phyloP scores from a whole-genome alignment of 23 red algal genomes.

The Gracilaria caudata region DNA sequence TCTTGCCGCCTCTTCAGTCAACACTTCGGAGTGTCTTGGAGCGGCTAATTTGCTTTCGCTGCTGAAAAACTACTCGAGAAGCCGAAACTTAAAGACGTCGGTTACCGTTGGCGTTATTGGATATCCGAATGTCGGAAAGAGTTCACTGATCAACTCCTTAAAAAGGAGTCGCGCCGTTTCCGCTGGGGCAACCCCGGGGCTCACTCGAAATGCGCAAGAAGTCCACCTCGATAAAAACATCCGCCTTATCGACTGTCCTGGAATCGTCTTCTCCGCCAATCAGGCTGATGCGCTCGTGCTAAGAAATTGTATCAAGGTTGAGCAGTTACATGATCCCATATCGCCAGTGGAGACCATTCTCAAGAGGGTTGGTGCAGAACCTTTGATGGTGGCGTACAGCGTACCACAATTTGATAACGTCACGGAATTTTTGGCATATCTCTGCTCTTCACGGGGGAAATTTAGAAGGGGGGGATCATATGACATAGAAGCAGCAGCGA shows the following conservation, averaged over 20 bases:
- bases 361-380: slow-evolving; percentile 72
- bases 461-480: slow-evolving; percentile 75
- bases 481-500: slow-evolving; percentile 90
- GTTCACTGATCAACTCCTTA: slow-evolving; percentile 89
- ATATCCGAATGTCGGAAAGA: slow-evolving; percentile 99
- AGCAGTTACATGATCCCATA: slow-evolving; percentile 81
- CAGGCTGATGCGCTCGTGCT: slow-evolving; percentile 80
- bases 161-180: slow-evolving; percentile 75
- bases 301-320: slow-evolving; percentile 72
- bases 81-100: slow-evolving; percentile 49
- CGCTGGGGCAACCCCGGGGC: slow-evolving; percentile 84
- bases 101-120: slow-evolving; percentile 93
- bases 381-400: slow-evolving; percentile 74
- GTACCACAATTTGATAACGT: slow-evolving; percentile 75
- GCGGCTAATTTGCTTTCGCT: slow-evolving; percentile 61
- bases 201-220: slow-evolving; percentile 93
- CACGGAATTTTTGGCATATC: slow-evolving; percentile 78
- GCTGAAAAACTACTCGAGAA: slow-evolving; percentile 84
- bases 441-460: slow-evolving; percentile 86
- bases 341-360: slow-evolving; percentile 74
- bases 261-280: slow-evolving; percentile 79
- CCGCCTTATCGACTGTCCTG: slow-evolving; percentile 94
- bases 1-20: slow-evolving; percentile 47
- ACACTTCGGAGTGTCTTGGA: slow-evolving; percentile 61
- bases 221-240: slow-evolving; percentile 89